These are phyloP conservation scores for Phoma herbarum DNA, from an alignment of 2,329 filamentous ascomycete genomes.

Conservation along the genomic window DNA sequence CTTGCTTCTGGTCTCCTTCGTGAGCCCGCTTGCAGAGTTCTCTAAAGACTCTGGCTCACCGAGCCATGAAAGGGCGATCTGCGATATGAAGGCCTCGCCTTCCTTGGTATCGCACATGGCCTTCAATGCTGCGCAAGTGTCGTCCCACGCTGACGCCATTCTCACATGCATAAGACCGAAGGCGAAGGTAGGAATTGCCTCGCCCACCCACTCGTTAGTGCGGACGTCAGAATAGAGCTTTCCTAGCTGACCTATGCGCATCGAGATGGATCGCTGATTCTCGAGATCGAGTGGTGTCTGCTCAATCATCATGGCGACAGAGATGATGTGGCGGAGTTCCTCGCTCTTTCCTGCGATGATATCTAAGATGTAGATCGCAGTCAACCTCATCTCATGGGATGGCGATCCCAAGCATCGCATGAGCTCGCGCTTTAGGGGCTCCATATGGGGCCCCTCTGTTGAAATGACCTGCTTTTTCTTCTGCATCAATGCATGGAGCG, in stretches of 20 bases:
- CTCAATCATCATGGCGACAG: constrained; percentile 79
- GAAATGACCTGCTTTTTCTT: constrained; percentile 63
- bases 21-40: constrained; percentile 9
- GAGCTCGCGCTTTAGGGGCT: constrained; percentile 70
- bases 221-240: constrained; percentile 68
- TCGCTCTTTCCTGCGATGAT: constrained; percentile 62
- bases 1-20: constrained; percentile 25
- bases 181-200: constrained; percentile 80
- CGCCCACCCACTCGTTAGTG: constrained; percentile 70
- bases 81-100: constrained; percentile 77
- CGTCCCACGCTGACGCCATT: constrained; percentile 86
- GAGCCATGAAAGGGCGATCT: constrained; percentile 82
- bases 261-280: constrained; percentile 78
- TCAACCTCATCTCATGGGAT: constrained; percentile 76
- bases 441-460: constrained; percentile 64
- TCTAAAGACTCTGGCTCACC: constrained; percentile 25
- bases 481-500: constrained; percentile 67
- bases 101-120: constrained; percentile 73
- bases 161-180: constrained; percentile 90
- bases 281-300: constrained; percentile 79
- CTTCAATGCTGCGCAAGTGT: constrained; percentile 78
- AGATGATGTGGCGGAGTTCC: constrained; percentile 62
- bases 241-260: constrained; percentile 83
- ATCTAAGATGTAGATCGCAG: constrained; percentile 76
- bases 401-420: constrained; percentile 77